Evolutionary conservation across 2,329 filamentous ascomycete species (phyloP).

Genomic region (Ophiocordyceps camponoti-saundersi): DNA sequence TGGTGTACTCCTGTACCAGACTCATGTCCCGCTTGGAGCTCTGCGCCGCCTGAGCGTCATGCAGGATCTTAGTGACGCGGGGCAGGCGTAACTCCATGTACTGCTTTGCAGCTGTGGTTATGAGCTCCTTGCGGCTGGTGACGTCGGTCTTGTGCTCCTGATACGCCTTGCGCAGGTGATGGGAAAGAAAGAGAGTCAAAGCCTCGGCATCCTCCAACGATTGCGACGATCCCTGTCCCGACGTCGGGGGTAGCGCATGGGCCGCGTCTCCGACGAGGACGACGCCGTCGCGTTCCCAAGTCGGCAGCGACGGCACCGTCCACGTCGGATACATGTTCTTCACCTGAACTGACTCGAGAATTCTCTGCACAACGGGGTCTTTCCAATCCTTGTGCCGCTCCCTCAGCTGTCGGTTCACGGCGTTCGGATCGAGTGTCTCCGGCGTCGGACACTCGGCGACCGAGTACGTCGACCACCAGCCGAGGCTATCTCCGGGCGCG

Average conservation of each 20-base stretch:
- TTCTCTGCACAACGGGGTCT: conserved; percentile 6
- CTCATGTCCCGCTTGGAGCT: conserved; percentile 6
- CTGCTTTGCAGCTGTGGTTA: conserved; percentile 5
- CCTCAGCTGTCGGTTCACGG: conserved; percentile 5
- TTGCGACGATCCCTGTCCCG: conserved; percentile 7
- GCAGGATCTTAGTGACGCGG: conserved; percentile 5
- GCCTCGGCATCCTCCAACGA: conserved; percentile 7
- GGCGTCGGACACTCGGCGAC: conserved; percentile 4
- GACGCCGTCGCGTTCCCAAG: conserved; percentile 7
- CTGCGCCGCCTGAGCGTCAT: conserved; percentile 3
- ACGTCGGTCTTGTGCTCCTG: not conserved
- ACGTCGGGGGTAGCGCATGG: conserved; percentile 7
- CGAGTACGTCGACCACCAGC: conserved; percentile 8
- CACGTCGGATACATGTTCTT: conserved; percentile 8
- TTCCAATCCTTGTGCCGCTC: conserved; percentile 6
- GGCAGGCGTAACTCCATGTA: conserved; percentile 6
- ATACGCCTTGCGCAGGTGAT: conserved; percentile 3
- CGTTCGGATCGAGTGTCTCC: conserved; percentile 4
- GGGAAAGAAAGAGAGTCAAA: conserved; percentile 4
- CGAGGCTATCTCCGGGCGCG: conserved; percentile 4
- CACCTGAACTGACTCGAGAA: conserved; percentile 2
- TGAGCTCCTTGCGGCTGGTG: conserved; percentile 2
- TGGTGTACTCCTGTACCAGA: conserved; percentile 4
- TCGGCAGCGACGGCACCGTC: conserved; percentile 6
- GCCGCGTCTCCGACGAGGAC: conserved; percentile 8